A percentile compares a stretch with the other conserved stretches of the same genome.
Evolutionary conservation across 148 eudicot species (phyloP).

Genomic region (Drosera capensis): DNA sequence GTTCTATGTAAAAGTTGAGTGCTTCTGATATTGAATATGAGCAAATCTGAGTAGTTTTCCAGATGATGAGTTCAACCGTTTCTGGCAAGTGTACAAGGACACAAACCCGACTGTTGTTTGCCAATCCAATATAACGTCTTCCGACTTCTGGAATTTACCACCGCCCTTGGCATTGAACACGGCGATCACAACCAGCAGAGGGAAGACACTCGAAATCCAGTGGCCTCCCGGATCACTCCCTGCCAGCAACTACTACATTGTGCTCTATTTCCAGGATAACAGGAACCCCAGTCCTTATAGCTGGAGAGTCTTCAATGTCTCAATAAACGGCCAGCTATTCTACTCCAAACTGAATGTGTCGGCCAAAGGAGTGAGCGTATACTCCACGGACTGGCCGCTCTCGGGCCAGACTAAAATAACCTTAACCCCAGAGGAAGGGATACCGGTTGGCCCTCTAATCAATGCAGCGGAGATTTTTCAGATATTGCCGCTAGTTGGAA

Average conservation of each 20-base stretch:
- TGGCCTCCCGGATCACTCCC: slow-evolving; percentile 66
- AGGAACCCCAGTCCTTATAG: slow-evolving; percentile 57
- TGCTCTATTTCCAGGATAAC: slow-evolving; percentile 78
- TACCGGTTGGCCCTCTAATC: slow-evolving; percentile 72
- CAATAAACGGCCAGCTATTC: slow-evolving; percentile 37
- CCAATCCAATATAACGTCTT: slow-evolving; percentile 28
- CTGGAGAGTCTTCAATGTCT: slow-evolving; percentile 68
- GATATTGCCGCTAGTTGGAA: slow-evolving; percentile 34
- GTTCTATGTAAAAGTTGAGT: not conserved
- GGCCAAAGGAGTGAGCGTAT: slow-evolving; percentile 43
- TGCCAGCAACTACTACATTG: slow-evolving; percentile 34
- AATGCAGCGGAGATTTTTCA: slow-evolving; percentile 75
- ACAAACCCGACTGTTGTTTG: slow-evolving; percentile 26
- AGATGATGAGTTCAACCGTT: slow-evolving; percentile 63
- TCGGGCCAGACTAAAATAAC: slow-evolving; percentile 34
- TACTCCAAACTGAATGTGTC: slow-evolving; percentile 39
- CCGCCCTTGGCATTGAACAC: slow-evolving; percentile 38
- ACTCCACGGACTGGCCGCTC: slow-evolving; percentile 52
- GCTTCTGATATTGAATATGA: slow-evolving; percentile 5
- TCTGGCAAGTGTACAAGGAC: slow-evolving; percentile 51
- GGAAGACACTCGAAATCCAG: slow-evolving; percentile 33
- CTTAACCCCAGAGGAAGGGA: slow-evolving; percentile 23
- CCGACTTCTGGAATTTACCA: slow-evolving; percentile 78
- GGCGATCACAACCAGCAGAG: slow-evolving; percentile 52
- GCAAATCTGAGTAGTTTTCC: slow-evolving; percentile 46